A percentile compares a stretch with the other conserved stretches of the same genome.
Conservation (phyloP, 2,329 filamentous ascomycete species). For the Sphaerostilbella broomeana region DNA sequence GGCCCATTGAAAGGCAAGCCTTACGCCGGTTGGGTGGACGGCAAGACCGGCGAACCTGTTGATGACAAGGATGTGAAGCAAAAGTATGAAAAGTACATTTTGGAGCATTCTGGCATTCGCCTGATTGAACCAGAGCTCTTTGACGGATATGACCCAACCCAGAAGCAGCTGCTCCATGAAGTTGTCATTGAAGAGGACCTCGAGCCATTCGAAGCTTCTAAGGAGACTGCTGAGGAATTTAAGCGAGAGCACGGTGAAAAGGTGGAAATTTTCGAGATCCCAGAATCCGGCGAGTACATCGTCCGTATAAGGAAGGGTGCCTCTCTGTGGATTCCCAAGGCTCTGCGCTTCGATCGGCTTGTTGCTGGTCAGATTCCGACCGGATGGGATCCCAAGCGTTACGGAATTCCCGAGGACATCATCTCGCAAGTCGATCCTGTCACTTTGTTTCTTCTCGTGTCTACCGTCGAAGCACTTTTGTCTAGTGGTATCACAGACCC, state of each 20-base stretch:
- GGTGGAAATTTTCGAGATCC: constrained; percentile 93
- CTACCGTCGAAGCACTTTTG: constrained; percentile 83
- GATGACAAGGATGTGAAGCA: constrained; percentile 97
- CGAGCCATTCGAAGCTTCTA: constrained; percentile 93
- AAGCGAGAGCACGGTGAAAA: constrained; percentile 95
- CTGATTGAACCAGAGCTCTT: constrained; percentile 97
- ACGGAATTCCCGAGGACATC: constrained; percentile 95
- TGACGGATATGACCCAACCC: constrained; percentile 92
- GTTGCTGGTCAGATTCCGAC: constrained; percentile 96
- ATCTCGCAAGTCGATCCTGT: constrained; percentile 96
- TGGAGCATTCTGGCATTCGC: constrained; percentile 95
- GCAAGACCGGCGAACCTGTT: constrained; percentile 88
- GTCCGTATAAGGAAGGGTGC: constrained; percentile 95
- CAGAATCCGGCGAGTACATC: constrained; percentile 88
- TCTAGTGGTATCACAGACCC: constrained; percentile 95
- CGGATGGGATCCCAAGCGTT: constrained; percentile 93
- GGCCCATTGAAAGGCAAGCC: constrained; percentile 91
- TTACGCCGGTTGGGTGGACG: constrained; percentile 95
- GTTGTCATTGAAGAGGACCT: constrained; percentile 96
- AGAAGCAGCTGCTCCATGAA: constrained; percentile 97
- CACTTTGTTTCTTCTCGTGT: constrained; percentile 90
- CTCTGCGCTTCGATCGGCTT: constrained; percentile 90
- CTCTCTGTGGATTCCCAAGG: constrained; percentile 91
- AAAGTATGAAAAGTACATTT: constrained; percentile 95
- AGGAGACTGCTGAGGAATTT: constrained; percentile 96